Base-by-base conservation (phyloP, 1,139 yeast species). In the Hansenula lynferdii region DNA sequence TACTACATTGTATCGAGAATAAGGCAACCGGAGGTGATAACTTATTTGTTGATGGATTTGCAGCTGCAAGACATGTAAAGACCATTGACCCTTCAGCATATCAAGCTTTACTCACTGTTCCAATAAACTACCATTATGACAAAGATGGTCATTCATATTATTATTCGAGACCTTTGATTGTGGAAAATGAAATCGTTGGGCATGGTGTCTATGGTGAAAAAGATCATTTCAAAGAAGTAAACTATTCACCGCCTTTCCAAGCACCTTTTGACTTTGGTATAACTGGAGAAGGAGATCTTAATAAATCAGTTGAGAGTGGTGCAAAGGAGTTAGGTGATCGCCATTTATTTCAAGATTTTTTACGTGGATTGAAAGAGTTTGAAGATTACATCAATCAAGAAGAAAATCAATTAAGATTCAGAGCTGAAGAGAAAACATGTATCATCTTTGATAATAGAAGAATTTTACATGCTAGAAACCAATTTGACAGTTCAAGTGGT, bases 201-300 rank as follows among this genome's bases (percentile, higher is more conserved):
- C 41, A 47, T 14, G 34, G 34, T 32, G 44, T 50, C 14, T 49
- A 58, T 14, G 53, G 51, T 37, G 62, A 51, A 39, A 45, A 64
- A 35, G 65, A 66, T 8, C 56, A 58, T 29, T 74, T 83, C 42
- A 72, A 73, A 45, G 80, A 72, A 36, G 74, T 84, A 26, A 84
- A 83, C 53, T 85, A 85, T 56, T 78, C 94, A 2, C 95, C 95
- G 1, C 94, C 94, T 11, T 85, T 84, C 65, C 95, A 85, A 54
- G 94, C 87, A 0, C 94, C 94, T 0, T 75, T 79, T 44, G 89
- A 82, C 43, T 59, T 63, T 44, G 80, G 79, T 18, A 64, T 74
- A 20, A 50, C 56, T 6, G 51, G 55, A 6, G 48, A 51, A 18
- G 3, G 5, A 18, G 8, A 12, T 12, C 5, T 3, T 28, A 12